phyloP scores from a whole-genome alignment of 2,329 filamentous ascomycete genomes.

The Westerdykella sp. region DNA sequence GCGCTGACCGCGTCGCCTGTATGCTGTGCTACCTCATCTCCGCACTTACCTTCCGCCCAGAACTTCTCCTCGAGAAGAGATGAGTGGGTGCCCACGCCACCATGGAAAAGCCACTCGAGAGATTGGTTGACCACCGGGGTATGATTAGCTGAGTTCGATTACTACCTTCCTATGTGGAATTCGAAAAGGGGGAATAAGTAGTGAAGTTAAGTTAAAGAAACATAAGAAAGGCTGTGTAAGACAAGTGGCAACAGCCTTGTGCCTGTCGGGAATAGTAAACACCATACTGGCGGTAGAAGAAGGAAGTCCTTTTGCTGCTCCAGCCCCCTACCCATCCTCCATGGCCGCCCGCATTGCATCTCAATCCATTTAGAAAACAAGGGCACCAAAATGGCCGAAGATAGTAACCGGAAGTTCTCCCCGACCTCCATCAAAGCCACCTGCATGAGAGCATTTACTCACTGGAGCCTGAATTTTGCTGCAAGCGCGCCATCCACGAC shows the following conservation, averaged over 20 bases:
- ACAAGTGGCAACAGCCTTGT: conserved; percentile 19
- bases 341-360: conserved; percentile 20
- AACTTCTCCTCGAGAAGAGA: background rate
- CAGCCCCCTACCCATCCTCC: conserved; percentile 12
- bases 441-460: conserved; percentile 12
- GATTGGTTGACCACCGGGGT: conserved; percentile 19
- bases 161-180: conserved; percentile 37
- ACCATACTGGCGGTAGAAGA: conserved; percentile 21
- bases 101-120: background rate
- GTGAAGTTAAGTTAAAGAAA: conserved; percentile 38
- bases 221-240: conserved; percentile 35
- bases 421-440: too few species aligned
- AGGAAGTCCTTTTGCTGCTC: conserved; percentile 14
- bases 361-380: conserved; percentile 18
- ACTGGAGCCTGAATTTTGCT: conserved; percentile 14
- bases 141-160: conserved; percentile 34
- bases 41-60: background rate
- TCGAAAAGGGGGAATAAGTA: conserved; percentile 38
- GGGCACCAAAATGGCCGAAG: conserved; percentile 7
- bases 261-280: conserved; percentile 20
- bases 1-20: too few species aligned
- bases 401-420: conserved; percentile 1
- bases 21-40: too few species aligned
- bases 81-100: background rate
- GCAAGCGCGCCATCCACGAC: conserved; percentile 24